phyloP scores from a whole-genome alignment of 805 yeast species.

The Torulaspora gathmanii region DNA sequence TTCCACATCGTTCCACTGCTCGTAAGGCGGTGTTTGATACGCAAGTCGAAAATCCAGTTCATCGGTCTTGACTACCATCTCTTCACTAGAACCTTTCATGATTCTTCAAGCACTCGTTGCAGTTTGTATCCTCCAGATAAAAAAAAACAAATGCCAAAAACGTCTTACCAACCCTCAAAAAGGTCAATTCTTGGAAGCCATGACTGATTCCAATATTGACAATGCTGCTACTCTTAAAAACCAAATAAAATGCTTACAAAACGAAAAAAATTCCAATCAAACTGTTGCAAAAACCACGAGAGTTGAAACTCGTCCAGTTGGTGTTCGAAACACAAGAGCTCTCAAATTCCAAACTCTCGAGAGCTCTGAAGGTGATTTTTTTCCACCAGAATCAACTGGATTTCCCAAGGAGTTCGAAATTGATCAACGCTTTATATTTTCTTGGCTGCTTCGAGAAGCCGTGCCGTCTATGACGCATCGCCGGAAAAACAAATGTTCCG shows the following conservation, averaged over 20 bases:
- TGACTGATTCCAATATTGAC: slow-evolving; percentile 1
- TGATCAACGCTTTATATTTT: background rate
- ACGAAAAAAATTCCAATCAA: background rate
- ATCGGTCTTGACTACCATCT: background rate
- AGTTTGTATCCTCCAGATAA: background rate
- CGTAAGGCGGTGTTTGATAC: slow-evolving; percentile 16
- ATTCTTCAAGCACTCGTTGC: background rate
- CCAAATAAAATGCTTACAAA: background rate
- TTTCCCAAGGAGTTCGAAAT: background rate
- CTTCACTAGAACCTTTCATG: background rate
- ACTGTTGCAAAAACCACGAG: too few relatives aligned
- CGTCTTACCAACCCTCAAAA: slow-evolving; percentile 2
- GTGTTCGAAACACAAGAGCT: background rate
- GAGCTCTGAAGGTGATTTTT: background rate
- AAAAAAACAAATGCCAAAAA: slow-evolving; percentile 5
- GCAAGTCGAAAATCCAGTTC: slow-evolving; percentile 12
- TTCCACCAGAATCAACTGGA: background rate
- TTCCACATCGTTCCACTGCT: background rate
- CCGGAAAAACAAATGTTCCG: slow-evolving; percentile 3
- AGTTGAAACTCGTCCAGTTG: too few relatives aligned
- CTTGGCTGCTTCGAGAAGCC: background rate
- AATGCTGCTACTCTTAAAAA: slow-evolving; percentile 6
- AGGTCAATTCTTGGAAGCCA: slow-evolving; percentile 8
- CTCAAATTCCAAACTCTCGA: background rate
- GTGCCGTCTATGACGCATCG: slow-evolving; percentile 8